Evolutionary conservation across 2,329 filamentous ascomycete species (phyloP).

Genomic region (Colletotrichum cereale): DNA sequence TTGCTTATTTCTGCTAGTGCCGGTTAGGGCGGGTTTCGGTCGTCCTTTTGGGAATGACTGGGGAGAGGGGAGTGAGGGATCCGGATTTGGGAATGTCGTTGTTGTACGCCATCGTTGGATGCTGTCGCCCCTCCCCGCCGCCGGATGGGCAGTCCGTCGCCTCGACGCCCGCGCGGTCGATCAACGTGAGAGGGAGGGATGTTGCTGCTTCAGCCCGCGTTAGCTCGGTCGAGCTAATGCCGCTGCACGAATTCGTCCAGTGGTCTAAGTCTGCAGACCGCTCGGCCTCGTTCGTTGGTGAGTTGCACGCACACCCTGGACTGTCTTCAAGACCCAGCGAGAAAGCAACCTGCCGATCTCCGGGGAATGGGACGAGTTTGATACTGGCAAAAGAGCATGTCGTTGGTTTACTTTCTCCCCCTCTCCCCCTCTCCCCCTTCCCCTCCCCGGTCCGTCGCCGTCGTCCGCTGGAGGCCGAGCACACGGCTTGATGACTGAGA

Average conservation of each 20-base stretch:
- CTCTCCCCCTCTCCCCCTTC: too few species aligned
- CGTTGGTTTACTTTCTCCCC: neutral
- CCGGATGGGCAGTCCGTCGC: neutral
- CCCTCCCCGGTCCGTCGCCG: neutral
- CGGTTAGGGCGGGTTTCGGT: conserved; percentile 24
- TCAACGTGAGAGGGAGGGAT: neutral
- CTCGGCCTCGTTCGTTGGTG: conserved; percentile 38
- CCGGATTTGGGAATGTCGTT: neutral
- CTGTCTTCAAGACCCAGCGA: conserved; percentile 1
- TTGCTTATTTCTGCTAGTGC: conserved; percentile 26
- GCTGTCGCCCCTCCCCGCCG: neutral
- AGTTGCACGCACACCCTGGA: conserved; percentile 1
- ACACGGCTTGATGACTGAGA: neutral
- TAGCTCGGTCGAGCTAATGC: conserved; percentile 29
- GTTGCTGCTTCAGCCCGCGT: conserved; percentile 29
- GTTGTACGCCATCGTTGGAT: neutral
- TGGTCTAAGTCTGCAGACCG: conserved; percentile 27
- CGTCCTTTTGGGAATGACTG: conserved; percentile 1
- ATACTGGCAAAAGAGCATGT: conserved; percentile 1
- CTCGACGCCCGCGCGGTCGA: conserved; percentile 10
- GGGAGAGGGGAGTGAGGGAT: neutral
- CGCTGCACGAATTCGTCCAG: conserved; percentile 31
- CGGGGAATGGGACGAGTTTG: conserved; percentile 21
- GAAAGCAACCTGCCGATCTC: conserved; percentile 24
- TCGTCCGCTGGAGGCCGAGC: neutral